These are phyloP conservation scores for Aureobasidium leucospermi DNA, from an alignment of 2,329 filamentous ascomycete species.

Conservation along the genomic window DNA sequence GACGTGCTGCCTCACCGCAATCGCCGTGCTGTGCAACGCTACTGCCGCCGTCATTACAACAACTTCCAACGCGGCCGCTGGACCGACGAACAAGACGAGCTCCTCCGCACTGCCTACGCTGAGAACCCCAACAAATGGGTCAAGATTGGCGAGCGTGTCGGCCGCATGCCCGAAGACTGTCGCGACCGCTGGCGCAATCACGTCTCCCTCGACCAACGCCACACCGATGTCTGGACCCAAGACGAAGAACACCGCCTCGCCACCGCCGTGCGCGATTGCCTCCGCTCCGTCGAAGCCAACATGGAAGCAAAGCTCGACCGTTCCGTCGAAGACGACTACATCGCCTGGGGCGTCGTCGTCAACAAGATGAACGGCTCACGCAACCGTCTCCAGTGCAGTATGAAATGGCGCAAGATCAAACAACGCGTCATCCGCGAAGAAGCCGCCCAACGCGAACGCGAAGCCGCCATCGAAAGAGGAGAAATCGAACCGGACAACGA, in stretches of 20 bases:
- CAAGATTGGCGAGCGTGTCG: conserved; percentile 53
- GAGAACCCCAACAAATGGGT: conserved; percentile 53
- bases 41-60: conserved; percentile 57
- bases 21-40: conserved; percentile 28
- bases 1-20: conserved; percentile 11
- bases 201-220: conserved; percentile 49
- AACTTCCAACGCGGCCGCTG: conserved; percentile 54
- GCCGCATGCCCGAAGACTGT: conserved; percentile 58
- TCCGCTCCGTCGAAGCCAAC: conserved; percentile 30
- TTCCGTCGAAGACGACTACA: conserved; percentile 44
- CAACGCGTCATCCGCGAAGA: conserved; percentile 16
- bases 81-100: conserved; percentile 52
- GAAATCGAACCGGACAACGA: neutral
- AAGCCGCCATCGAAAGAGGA: neutral
- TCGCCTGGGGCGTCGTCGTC: conserved; percentile 62
- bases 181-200: conserved; percentile 66
- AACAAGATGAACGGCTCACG: conserved; percentile 54
- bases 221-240: conserved; percentile 51
- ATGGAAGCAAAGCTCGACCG: conserved; percentile 24
- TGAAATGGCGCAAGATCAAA: conserved; percentile 56
- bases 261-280: conserved; percentile 46
- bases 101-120: conserved; percentile 42
- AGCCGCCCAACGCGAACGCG: conserved; percentile 20
- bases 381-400: conserved; percentile 59
- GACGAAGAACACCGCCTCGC: conserved; percentile 52